Conservation (phyloP, 169 alveolate genomes). For the Cryptosporidium viatorum region DNA sequence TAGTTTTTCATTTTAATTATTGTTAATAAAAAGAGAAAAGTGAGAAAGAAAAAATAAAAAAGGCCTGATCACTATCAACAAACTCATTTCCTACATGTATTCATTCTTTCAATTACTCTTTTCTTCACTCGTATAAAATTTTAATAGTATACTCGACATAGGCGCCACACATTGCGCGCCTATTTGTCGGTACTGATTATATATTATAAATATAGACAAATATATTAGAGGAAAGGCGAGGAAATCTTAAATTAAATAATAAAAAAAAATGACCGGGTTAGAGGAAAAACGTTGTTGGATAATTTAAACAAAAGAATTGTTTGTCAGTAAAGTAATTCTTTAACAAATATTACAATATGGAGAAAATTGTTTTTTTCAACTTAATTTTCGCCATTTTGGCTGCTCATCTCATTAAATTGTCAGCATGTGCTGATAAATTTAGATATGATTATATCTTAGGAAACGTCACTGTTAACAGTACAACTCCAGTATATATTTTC, state of each 20-base stretch:
- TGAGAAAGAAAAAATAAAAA: too few species aligned
- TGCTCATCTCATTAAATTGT: background rate
- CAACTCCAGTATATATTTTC: background rate
- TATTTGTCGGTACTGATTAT: background rate
- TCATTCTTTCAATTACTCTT: background rate
- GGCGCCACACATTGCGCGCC: background rate
- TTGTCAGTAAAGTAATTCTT: slow-evolving; percentile 1
- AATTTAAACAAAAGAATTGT: background rate
- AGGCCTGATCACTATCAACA: too few species aligned
- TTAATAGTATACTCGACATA: background rate
- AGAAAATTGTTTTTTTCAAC: background rate
- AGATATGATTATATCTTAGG: background rate
- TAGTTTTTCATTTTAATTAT: too few species aligned
- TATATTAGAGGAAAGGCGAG: background rate
- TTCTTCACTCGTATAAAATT: background rate
- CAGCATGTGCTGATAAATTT: background rate
- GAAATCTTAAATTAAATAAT: background rate
- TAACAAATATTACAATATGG: background rate
- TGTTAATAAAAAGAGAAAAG: too few species aligned
- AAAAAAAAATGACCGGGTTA: background rate
- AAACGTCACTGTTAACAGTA: background rate
- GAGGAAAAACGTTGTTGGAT: background rate
- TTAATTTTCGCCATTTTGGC: background rate
- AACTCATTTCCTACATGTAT: too few species aligned
- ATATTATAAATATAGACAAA: background rate